phyloP scores from a whole-genome alignment of 1,284 basidiomycete species.

The Boletellus deceptivus region DNA sequence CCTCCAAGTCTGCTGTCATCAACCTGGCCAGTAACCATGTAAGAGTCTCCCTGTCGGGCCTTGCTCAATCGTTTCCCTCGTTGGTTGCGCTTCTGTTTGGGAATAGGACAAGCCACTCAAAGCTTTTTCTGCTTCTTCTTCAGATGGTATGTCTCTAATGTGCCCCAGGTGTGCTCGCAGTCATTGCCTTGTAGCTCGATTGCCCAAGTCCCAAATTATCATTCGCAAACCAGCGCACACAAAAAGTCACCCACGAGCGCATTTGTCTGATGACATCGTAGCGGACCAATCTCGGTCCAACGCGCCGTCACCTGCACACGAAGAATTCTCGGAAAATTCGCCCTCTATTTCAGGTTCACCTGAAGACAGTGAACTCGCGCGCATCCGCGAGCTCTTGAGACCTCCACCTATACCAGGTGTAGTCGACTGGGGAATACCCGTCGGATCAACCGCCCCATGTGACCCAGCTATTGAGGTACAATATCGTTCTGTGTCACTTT shows the following conservation, averaged over 20 bases:
- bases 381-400: conserved; percentile 54
- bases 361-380: conserved; percentile 34
- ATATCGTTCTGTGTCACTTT: conserved; percentile 2
- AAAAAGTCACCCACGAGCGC: conserved; percentile 49
- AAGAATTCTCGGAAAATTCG: conserved; percentile 14
- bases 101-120: conserved; percentile 64
- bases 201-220: conserved; percentile 52
- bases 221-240: conserved; percentile 51
- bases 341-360: conserved; percentile 20
- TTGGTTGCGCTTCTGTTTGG: conserved; percentile 57
- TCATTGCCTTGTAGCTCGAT: conserved; percentile 34
- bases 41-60: conserved; percentile 51
- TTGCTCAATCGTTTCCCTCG: conserved; percentile 61
- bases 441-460: conserved; percentile 51
- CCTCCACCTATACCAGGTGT: conserved; percentile 63
- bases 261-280: conserved; percentile 43
- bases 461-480: conserved; percentile 64
- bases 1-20: conserved; percentile 18
- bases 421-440: conserved; percentile 79
- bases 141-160: conserved; percentile 45
- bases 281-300: conserved; percentile 8
- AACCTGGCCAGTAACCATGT: conserved; percentile 44
- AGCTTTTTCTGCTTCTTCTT: conserved; percentile 34
- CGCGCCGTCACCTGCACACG: conserved; percentile 5
- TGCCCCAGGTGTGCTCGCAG: neutral